These are phyloP conservation scores for Chytriomyces sp. DNA, from an alignment of 192 early-diverging fungal genomes.

Conservation along the genomic window DNA sequence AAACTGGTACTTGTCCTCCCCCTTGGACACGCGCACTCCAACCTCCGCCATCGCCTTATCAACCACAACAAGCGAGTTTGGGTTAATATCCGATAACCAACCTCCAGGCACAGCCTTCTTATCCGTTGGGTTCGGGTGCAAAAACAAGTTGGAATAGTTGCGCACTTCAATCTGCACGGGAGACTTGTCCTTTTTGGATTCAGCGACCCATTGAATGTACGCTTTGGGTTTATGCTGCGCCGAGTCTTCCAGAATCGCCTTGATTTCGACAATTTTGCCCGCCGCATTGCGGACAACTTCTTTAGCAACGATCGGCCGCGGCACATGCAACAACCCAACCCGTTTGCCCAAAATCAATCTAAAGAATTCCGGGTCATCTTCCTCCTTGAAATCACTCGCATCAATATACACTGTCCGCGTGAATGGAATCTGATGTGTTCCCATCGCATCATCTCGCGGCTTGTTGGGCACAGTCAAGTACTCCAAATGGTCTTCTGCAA, in stretches of 20 bases:
- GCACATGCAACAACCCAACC: conserved; percentile 89
- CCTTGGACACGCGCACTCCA: conserved; percentile 76
- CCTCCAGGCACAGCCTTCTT: conserved; percentile 83
- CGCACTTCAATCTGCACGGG: conserved; percentile 88
- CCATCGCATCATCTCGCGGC: conserved; percentile 85
- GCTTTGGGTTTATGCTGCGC: conserved; percentile 83
- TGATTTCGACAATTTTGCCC: conserved; percentile 84
- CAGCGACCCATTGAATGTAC: conserved; percentile 98
- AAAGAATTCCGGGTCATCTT: conserved; percentile 93
- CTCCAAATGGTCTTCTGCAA: conserved; percentile 82
- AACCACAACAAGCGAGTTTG: conserved; percentile 71
- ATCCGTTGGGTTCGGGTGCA: conserved; percentile 84
- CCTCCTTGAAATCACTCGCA: conserved; percentile 86
- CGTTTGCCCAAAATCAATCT: conserved; percentile 91
- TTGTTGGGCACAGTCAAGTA: conserved; percentile 88
- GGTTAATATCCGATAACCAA: conserved; percentile 88
- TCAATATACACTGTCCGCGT: conserved; percentile 95
- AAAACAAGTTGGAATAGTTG: conserved; percentile 86
- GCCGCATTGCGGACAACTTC: conserved; percentile 74
- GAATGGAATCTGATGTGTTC: conserved; percentile 87
- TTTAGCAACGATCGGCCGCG: conserved; percentile 85
- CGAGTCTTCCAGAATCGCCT: conserved; percentile 78
- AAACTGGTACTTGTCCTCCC: conserved; percentile 93
- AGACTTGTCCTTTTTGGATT: conserved; percentile 79
- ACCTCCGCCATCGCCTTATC: conserved; percentile 81